Percentiles rank a stretch among this genome's conserved stretches.
Conservation (phyloP, 352 stramenopile genomes). For the Globisporangium echinulatum region DNA sequence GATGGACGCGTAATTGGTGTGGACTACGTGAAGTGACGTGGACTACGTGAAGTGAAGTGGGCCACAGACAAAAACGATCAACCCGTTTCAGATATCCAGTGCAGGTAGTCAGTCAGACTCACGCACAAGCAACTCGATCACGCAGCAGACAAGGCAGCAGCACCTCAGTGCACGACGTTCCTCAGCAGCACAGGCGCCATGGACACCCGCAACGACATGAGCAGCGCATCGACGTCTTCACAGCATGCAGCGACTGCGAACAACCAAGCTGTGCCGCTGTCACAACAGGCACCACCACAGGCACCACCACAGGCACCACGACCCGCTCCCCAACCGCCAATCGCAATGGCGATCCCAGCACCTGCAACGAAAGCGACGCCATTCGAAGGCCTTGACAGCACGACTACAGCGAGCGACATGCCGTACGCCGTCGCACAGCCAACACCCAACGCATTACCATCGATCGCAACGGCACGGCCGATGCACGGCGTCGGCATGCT, state of each 20-base stretch:
- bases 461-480: slow-evolving; percentile 37
- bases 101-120: no score
- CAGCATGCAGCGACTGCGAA: not conserved
- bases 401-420: slow-evolving; percentile 7
- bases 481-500: slow-evolving; percentile 25
- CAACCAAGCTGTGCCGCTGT: not conserved
- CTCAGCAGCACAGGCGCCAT: not conserved
- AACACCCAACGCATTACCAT: slow-evolving; percentile 30
- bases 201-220: not conserved
- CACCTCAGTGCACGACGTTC: no score
- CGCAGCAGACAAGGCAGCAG: no score
- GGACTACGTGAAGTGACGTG: not conserved
- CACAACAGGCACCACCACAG: not conserved
- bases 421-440: slow-evolving; percentile 30
- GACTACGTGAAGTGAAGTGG: not conserved
- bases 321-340: not conserved
- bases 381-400: slow-evolving; percentile 9
- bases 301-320: not conserved
- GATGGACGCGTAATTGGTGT: not conserved
- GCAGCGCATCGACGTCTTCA: not conserved
- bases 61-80: no score
- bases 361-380: slow-evolving; percentile 5
- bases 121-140: no score
- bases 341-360: slow-evolving; percentile 2
- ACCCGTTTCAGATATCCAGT: no score